Conservation (phyloP, 768 basidiomycete species). For the Kwoniella botswanensis region DNA sequence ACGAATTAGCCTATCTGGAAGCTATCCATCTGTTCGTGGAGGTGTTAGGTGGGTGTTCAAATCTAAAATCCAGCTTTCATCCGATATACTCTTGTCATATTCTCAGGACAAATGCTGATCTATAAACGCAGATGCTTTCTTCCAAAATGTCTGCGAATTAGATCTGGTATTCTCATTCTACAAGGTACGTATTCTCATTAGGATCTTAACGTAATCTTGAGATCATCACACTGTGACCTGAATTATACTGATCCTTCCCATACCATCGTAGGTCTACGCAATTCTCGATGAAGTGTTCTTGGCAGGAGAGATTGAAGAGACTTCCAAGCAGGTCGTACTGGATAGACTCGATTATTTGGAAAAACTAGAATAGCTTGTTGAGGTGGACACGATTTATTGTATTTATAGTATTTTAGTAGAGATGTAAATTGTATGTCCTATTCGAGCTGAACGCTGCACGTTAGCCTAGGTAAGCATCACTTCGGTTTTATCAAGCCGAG, state of each 20-base stretch:
- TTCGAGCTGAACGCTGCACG: background rate
- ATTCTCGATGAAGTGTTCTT: constrained; percentile 98
- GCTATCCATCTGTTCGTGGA: constrained; percentile 99
- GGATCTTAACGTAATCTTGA: background rate
- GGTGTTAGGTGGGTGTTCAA: constrained; percentile 73
- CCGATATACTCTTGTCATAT: too few relatives aligned
- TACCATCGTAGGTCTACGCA: constrained; percentile 77
- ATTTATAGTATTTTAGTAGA: background rate
- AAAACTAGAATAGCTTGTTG: constrained; percentile 71
- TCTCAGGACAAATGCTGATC: background rate
- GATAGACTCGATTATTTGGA: constrained; percentile 88
- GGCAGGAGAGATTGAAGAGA: constrained; percentile 98
- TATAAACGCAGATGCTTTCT: constrained; percentile 80
- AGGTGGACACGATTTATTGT: background rate
- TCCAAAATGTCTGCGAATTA: constrained; percentile 97
- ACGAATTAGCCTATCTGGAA: constrained; percentile 95
- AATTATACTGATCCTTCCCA: background rate
- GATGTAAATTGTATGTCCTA: background rate
- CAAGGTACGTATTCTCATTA: constrained; percentile 66
- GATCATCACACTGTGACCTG: background rate
- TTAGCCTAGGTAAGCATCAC: too few relatives aligned
- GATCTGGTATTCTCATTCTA: constrained; percentile 99
- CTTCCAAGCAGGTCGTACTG: constrained; percentile 93
- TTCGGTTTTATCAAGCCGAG: too few relatives aligned
- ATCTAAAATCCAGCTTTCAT: background rate